Conservation (phyloP, 306 rosid genomes). For the Corylus avellana region DNA sequence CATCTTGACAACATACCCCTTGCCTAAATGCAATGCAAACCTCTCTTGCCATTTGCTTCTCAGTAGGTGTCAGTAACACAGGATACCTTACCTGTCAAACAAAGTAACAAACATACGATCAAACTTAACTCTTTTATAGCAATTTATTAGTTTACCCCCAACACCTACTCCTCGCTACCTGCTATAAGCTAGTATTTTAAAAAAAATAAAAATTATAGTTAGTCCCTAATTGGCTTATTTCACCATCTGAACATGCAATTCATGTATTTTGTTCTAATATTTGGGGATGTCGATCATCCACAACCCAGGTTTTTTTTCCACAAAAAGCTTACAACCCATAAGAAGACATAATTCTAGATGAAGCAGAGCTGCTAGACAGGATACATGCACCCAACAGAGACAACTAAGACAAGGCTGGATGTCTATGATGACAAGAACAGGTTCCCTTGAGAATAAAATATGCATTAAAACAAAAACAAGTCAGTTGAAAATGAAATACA, state of each 20-base stretch:
- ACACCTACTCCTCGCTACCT: constrained; percentile 6
- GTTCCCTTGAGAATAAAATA: neutral
- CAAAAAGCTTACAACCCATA: neutral
- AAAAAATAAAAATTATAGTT: neutral
- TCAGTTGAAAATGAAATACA: neutral
- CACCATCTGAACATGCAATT: neutral
- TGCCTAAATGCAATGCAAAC: constrained; percentile 95
- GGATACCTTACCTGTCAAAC: constrained; percentile 94
- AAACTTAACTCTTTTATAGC: constrained; percentile 11
- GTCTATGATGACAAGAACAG: neutral
- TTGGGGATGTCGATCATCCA: neutral
- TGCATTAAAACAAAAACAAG: neutral
- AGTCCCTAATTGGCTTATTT: neutral
- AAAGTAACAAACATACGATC: constrained; percentile 24
- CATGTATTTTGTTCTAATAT: neutral
- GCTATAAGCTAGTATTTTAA: neutral
- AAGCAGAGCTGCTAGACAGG: neutral
- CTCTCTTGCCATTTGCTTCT: constrained; percentile 98
- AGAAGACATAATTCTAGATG: neutral
- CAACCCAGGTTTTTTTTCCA: neutral
- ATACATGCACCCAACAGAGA: constrained; percentile 4
- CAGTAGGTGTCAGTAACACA: constrained; percentile 84
- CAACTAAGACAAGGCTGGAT: neutral
- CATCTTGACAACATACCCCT: constrained; percentile 63
- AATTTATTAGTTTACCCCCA: constrained; percentile 11